Evolutionary conservation across 352 stramenopile genomes (phyloP), one percentile per base, ranked within the genome.

Genomic region (Globisporangium canariense): DNA sequence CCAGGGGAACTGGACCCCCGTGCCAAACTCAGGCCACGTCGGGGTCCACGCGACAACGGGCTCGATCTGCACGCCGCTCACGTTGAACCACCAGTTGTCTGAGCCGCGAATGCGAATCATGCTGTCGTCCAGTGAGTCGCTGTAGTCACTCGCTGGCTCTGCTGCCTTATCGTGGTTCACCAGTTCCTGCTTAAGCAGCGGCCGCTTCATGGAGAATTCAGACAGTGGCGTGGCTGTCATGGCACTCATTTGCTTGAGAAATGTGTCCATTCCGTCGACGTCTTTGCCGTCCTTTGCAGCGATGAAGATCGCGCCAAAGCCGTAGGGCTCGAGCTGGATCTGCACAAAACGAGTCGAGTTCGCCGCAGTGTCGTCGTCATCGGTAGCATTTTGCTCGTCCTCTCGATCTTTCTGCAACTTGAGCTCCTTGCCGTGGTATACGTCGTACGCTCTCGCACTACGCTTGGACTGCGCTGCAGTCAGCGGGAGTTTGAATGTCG

Each of bases 1-100:
- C 86, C 88, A 94, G 7, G 86, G 86, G 56, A 94, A 96, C 64
- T 94, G 88, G 51, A 96, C 86, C 14, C 86, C 88, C 0, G 75
- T 78, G 28, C 86, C 86, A 34, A 81, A 91, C 22, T 83, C 52
- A 30, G 61, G 57, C 41, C 70, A 79, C 18, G 73, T 83, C 1
- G 86, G 86, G 0, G 85, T 95, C 86, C 84, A 93, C 32, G 67
- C 66, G 2, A 61, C 57, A 4, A 93, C 86, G 13, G 86, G 86
- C 52, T 95, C 86, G 51, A 95, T 91, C 64, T 93, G 81, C 49
- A 95, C 83, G 38, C 81, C 83, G 40, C 70, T 83, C 30, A 91
- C 84, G 49, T 90, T 91, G 64, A 95, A 95, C 78, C 78, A 90
- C 86, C 86, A 95, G 40, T 72, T 73, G 5, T 49, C 34, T 8